phyloP scores from a whole-genome alignment of 2,329 filamentous ascomycete genomes.

The Phialophora tarda region DNA sequence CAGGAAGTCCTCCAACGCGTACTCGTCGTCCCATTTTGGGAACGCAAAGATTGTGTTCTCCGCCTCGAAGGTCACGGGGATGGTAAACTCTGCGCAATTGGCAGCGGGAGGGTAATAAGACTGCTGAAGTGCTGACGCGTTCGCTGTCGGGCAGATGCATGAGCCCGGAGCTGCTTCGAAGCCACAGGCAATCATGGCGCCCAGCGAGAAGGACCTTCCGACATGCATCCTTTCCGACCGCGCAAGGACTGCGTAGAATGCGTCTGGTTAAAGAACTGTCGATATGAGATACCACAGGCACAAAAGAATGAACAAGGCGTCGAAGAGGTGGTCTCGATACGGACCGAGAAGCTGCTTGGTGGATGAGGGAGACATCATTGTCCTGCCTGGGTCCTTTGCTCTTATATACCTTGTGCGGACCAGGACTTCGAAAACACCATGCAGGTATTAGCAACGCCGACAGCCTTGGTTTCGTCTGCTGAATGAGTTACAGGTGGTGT shows the following conservation, averaged over 20 bases:
- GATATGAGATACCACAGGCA: not conserved
- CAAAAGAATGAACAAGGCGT: conserved; percentile 1
- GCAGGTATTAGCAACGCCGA: not conserved
- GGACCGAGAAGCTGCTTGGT: not conserved
- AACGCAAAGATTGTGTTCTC: conserved; percentile 22
- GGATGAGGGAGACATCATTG: not conserved
- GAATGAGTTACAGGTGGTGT: not conserved
- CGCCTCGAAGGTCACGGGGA: conserved; percentile 22
- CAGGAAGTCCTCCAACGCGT: conserved; percentile 23
- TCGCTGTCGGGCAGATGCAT: conserved; percentile 19
- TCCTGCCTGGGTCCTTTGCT: not conserved
- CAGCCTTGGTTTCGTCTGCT: not conserved
- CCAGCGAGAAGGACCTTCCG: conserved; percentile 3
- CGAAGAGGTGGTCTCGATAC: not conserved
- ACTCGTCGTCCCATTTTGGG: conserved; percentile 26
- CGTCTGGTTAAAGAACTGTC: not conserved
- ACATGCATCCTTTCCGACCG: not conserved
- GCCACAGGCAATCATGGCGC: conserved; percentile 13
- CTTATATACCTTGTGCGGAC: not conserved
- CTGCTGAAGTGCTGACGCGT: conserved; percentile 19
- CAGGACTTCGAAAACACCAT: not conserved
- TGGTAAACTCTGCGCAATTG: conserved; percentile 19
- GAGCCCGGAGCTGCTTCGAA: conserved; percentile 22
- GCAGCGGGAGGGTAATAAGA: conserved; percentile 19
- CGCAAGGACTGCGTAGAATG: not conserved